phyloP scores from a whole-genome alignment of 257 asterid genomes.

The Nyctanthes arbortristis region DNA sequence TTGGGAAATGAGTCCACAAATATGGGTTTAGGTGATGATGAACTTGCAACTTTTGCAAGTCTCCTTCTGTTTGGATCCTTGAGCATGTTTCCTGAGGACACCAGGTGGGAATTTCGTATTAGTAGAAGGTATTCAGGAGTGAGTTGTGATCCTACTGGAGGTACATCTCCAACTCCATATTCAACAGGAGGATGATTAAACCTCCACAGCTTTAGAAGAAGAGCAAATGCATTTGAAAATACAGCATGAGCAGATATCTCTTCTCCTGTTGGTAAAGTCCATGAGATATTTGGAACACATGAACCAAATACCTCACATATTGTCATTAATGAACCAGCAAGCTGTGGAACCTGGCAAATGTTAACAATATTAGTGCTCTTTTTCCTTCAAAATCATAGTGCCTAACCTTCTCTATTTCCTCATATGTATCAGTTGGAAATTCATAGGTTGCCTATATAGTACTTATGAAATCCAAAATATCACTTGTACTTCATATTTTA shows the following conservation, averaged over 20 bases:
- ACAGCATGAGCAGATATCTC: conserved; percentile 84
- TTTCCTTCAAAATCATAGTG: neutral
- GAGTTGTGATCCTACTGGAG: conserved; percentile 91
- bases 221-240: conserved; percentile 95
- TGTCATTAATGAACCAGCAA: conserved; percentile 88
- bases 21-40: conserved; percentile 72
- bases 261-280: conserved; percentile 76
- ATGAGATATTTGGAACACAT: conserved; percentile 68
- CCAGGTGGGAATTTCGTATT: conserved; percentile 75
- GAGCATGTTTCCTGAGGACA: conserved; percentile 54
- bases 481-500: neutral
- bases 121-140: conserved; percentile 88
- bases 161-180: conserved; percentile 90
- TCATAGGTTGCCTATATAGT: conserved; percentile 2
- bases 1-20: conserved; percentile 96
- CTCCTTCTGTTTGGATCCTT: conserved; percentile 84
- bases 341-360: conserved; percentile 83
- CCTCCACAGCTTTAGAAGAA: conserved; percentile 90
- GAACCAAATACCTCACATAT: conserved; percentile 94
- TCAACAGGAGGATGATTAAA: conserved; percentile 95
- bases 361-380: neutral
- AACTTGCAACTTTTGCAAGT: conserved; percentile 69
- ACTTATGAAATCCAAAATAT: neutral
- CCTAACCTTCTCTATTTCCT: neutral
- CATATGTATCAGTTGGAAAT: neutral